Evolutionary conservation across 2,329 filamentous ascomycete genomes (phyloP), one percentile per base, ranked within the genome.

Genomic region (Leptosphaerulina australis): DNA sequence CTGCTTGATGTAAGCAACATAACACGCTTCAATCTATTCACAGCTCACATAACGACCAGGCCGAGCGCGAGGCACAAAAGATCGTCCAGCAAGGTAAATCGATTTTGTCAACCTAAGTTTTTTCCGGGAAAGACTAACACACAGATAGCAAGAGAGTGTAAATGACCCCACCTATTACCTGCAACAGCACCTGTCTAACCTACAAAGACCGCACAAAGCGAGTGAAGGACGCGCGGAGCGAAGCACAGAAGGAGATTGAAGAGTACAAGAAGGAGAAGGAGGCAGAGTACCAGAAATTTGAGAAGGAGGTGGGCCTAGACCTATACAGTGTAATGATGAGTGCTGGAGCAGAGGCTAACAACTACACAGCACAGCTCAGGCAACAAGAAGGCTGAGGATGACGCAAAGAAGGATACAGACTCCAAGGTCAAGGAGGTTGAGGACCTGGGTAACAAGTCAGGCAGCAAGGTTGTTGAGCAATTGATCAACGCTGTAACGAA

Each of bases 241-340:
- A 99, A 77, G 94, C 94, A 57, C 95, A 97, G 79, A 96, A 96
- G 78, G 93, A 99, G 76, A 96, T 99, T 69, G 90, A 96, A 62
- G 88, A 91, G 48, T 97, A 99, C 81, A 86, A 87, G 73, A 84
- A 87, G 68, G 78, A 87, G 66, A 99, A 97, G 80, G 94, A 99
- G 70, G 83, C 89, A 26, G 93, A 97, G 76, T 97, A 91, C 80
- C 93, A 94, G 81, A 88, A 88, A 72, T 97, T 96, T 68, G 91
- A 97, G 80, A 83, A 90, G 58, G 83, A 90, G 83, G 85, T 88
- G 69, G 68, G 63, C 60, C 43, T 12, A 5, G n/a, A 11, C 11
- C 21, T 7, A 8, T 21, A 29, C 12, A 11, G 14, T n/a, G n/a
- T n/a, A n/a, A n/a, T n/a, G n/a, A n/a, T n/a, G n/a, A n/a, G n/a